Conservation (phyloP, 2,329 filamentous ascomycete species). For the Microdochium bolleyi region DNA sequence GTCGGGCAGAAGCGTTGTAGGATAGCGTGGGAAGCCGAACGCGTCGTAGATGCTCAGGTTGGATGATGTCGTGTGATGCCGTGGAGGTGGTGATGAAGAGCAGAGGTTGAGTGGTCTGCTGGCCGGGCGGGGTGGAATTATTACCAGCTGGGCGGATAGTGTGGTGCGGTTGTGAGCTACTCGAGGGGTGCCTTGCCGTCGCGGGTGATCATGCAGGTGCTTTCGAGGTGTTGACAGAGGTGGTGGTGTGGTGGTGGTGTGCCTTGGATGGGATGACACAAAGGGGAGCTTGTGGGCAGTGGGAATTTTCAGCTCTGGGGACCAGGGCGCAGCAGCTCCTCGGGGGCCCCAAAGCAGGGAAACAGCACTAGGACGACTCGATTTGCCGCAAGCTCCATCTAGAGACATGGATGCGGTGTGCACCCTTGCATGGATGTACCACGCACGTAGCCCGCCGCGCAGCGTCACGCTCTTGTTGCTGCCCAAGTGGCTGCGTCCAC, state of each 20-base stretch:
- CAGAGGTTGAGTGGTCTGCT: not conserved
- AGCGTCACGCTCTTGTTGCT: not conserved
- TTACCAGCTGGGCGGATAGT: not conserved
- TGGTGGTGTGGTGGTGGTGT: conserved; percentile 1
- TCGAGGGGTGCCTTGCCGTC: conserved; percentile 1
- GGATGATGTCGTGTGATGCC: too few species aligned
- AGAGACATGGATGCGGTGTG: too few species aligned
- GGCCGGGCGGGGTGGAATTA: not conserved
- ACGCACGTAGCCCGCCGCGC: not conserved
- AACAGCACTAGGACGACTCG: too few species aligned
- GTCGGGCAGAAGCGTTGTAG: too few species aligned
- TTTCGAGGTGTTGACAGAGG: not conserved
- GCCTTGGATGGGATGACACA: not conserved
- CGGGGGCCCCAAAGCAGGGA: too few species aligned
- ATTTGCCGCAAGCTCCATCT: too few species aligned
- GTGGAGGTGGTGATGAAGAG: not conserved
- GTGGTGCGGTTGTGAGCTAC: not conserved
- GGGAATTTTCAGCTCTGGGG: not conserved
- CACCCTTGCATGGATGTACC: not conserved
- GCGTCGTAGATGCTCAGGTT: too few species aligned
- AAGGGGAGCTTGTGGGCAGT: not conserved
- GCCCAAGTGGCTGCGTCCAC: not conserved
- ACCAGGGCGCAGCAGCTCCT: not conserved
- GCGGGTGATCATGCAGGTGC: not conserved
- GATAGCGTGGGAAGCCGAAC: not conserved